A percentile compares a stretch with the other conserved stretches of the same genome.
Evolutionary conservation across 176 grass and related monocot species (phyloP).

Genomic region (Zoysia pacifica): DNA sequence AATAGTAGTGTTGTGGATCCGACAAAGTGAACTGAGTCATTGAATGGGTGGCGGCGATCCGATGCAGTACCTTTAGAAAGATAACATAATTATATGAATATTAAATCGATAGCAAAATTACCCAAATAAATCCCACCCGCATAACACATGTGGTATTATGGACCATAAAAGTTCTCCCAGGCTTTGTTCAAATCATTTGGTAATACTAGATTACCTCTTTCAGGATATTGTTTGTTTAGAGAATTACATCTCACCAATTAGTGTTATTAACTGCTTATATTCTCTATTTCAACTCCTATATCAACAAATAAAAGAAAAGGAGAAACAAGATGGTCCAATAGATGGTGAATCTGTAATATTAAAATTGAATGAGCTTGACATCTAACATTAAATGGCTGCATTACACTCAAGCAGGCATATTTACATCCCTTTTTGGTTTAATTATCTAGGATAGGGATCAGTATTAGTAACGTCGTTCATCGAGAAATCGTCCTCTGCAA

Average conservation of each 20-base stretch:
- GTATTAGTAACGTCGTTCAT: constrained; percentile 44
- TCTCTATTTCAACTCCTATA: neutral
- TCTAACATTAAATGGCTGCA: neutral
- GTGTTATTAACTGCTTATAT: neutral
- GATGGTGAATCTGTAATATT: neutral
- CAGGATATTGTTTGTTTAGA: neutral
- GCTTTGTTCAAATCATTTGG: neutral
- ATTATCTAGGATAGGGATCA: constrained; percentile 35
- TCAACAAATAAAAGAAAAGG: neutral
- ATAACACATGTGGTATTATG: too few relatives aligned
- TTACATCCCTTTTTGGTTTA: neutral
- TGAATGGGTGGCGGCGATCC: too few relatives aligned
- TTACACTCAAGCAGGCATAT: neutral
- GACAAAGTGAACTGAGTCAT: too few relatives aligned
- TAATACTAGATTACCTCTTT: neutral
- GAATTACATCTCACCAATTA: neutral
- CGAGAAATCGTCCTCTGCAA: constrained; percentile 25
- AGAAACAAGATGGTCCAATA: neutral
- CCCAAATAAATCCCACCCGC: too few relatives aligned
- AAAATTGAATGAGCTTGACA: neutral
- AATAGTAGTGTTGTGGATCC: too few relatives aligned
- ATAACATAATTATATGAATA: too few relatives aligned
- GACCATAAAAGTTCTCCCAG: too few relatives aligned
- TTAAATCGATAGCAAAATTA: too few relatives aligned
- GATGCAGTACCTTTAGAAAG: too few relatives aligned